phyloP scores from a whole-genome alignment of 805 yeast genomes.

The Kodamaea leandrae region DNA sequence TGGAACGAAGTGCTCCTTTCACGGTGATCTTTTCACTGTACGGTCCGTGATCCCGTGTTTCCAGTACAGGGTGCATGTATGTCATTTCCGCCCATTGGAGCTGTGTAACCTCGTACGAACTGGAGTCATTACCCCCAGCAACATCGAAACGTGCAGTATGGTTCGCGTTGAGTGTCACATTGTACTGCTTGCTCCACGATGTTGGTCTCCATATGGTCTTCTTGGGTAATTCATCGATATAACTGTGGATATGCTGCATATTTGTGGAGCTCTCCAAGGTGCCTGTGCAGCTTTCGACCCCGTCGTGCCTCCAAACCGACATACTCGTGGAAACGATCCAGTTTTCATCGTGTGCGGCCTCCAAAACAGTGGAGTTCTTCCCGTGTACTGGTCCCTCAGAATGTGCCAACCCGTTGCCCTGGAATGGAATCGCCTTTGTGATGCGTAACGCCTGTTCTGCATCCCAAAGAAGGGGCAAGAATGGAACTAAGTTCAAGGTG shows the following conservation, averaged over 20 bases:
- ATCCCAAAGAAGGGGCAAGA: slow-evolving; percentile 29
- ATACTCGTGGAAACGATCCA: slow-evolving; percentile 4
- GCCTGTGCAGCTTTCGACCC: background rate
- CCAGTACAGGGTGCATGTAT: background rate
- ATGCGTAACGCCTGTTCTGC: slow-evolving; percentile 1
- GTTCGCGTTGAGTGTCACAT: slow-evolving; percentile 3
- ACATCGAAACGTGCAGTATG: slow-evolving; percentile 2
- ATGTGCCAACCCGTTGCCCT: background rate
- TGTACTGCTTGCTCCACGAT: background rate
- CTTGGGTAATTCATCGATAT: background rate
- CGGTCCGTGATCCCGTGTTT: slow-evolving; percentile 5
- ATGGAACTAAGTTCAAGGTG: slow-evolving; percentile 24
- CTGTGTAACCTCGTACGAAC: slow-evolving; percentile 3
- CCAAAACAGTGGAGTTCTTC: background rate
- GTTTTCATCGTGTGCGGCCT: slow-evolving; percentile 1
- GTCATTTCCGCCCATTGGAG: slow-evolving; percentile 1
- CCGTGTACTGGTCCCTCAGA: background rate
- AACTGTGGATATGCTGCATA: background rate
- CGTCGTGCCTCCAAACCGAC: slow-evolving; percentile 5
- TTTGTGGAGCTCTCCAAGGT: slow-evolving; percentile 1
- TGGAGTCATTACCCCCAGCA: background rate
- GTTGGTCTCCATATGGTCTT: slow-evolving; percentile 1
- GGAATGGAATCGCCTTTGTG: background rate
- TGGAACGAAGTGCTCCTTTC: slow-evolving; percentile 1
- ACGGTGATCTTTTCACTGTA: slow-evolving; percentile 3